Evolutionary conservation across 1,139 yeast species (phyloP).

Genomic region (Chernovozyma sophiae-reginae): DNA sequence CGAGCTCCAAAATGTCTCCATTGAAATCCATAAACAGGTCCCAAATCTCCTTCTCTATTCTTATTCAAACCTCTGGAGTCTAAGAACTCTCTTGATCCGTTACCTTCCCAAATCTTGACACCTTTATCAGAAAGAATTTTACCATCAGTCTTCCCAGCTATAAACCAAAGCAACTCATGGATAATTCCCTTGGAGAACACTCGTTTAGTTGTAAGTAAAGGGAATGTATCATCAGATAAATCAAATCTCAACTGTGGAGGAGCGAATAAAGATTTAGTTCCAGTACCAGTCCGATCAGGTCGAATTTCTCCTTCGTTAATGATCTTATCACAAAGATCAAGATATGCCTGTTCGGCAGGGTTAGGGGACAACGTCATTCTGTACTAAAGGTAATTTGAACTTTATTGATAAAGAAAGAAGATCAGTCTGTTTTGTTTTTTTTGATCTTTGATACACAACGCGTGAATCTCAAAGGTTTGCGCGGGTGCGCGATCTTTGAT

Average conservation of each 20-base stretch:
- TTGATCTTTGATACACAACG: too few species aligned
- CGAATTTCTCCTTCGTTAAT: conserved; percentile 83
- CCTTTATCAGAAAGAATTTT: conserved; percentile 73
- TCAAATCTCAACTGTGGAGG: conserved; percentile 93
- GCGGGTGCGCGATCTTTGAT: too few species aligned
- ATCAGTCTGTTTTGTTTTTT: too few species aligned
- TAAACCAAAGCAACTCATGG: conserved; percentile 89
- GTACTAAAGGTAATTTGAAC: too few species aligned
- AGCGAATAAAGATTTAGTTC: conserved; percentile 84
- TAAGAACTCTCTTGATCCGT: conserved; percentile 90
- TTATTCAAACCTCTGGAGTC: conserved; percentile 77
- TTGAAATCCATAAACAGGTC: conserved; percentile 98
- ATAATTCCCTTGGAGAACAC: conserved; percentile 88
- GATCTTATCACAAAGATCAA: conserved; percentile 74
- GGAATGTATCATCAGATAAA: conserved; percentile 68
- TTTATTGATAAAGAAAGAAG: too few species aligned
- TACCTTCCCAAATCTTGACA: conserved; percentile 97
- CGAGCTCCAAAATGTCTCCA: conserved; percentile 99
- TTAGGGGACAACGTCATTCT: conserved; percentile 30
- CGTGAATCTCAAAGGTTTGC: too few species aligned
- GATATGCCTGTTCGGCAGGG: conserved; percentile 76
- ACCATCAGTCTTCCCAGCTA: conserved; percentile 87
- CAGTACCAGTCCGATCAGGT: conserved; percentile 96
- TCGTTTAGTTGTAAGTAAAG: conserved; percentile 86
- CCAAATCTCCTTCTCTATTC: conserved; percentile 90